Evolutionary conservation across 805 yeast genomes (phyloP).

Genomic region (Zygotorulaspora sp.): DNA sequence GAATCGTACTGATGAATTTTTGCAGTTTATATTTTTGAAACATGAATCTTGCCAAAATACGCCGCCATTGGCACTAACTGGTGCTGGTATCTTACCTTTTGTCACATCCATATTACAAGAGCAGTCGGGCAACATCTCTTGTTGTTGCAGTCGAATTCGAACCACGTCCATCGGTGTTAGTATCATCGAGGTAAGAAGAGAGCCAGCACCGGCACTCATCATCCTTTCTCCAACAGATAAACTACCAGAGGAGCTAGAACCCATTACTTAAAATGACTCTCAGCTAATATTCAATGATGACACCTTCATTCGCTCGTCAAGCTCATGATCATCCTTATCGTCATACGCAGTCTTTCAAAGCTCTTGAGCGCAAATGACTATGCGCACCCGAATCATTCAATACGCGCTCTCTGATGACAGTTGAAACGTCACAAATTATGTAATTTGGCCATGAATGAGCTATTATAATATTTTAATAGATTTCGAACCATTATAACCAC

Average conservation of each 20-base stretch:
- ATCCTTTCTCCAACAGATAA: conserved; percentile 50
- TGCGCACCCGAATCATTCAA: conserved; percentile 3
- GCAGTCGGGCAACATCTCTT: conserved; percentile 53
- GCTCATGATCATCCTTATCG: not conserved
- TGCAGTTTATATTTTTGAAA: conserved; percentile 32
- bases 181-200: conserved; percentile 63
- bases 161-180: conserved; percentile 81
- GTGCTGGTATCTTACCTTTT: conserved; percentile 32
- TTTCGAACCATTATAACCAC: too few species aligned
- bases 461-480: too few species aligned
- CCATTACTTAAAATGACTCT: conserved; percentile 1
- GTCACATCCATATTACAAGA: conserved; percentile 33
- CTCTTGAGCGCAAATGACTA: too few species aligned
- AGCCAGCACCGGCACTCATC: conserved; percentile 76
- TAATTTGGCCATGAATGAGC: too few species aligned
- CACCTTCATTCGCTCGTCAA: not conserved
- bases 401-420: not conserved
- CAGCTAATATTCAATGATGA: not conserved
- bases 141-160: conserved; percentile 72
- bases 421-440: not conserved
- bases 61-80: conserved; percentile 22
- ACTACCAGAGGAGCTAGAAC: conserved; percentile 6
- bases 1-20: conserved; percentile 34
- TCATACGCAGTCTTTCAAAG: not conserved
- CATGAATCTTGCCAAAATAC: conserved; percentile 35